Evolutionary conservation across 441 rosid genomes (phyloP).

Genomic region (Viola pubescens): DNA sequence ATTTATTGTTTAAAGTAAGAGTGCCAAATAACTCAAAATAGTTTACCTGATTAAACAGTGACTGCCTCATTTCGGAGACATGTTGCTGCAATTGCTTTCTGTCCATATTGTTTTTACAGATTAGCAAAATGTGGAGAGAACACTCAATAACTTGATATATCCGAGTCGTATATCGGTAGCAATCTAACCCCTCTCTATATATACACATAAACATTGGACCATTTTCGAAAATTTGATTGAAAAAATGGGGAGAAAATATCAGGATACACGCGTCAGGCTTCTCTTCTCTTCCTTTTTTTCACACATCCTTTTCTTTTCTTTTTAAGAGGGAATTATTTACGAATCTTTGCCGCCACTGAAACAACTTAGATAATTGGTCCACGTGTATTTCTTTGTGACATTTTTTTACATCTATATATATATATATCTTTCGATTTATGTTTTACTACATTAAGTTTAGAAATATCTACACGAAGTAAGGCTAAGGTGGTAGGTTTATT

Average conservation of each 20-base stretch:
- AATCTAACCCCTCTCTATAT: not conserved
- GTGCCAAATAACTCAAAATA: not conserved
- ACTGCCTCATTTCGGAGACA: slow-evolving; percentile 33
- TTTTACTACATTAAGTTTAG: not conserved
- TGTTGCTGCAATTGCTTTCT: slow-evolving; percentile 34
- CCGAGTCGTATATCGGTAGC: not conserved
- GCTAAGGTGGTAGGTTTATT: not conserved
- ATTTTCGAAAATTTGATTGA: not conserved
- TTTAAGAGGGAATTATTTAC: not conserved
- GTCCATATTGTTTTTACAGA: slow-evolving; percentile 23
- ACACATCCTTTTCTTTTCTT: too few species aligned
- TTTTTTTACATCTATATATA: not conserved
- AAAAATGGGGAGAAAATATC: not conserved
- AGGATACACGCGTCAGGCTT: slow-evolving; percentile 1
- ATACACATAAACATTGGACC: not conserved
- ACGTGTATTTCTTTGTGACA: not conserved
- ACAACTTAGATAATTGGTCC: not conserved
- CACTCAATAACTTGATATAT: not conserved
- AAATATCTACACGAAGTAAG: not conserved
- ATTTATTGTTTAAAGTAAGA: not conserved
- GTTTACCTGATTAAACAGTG: slow-evolving; percentile 57
- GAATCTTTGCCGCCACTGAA: not conserved
- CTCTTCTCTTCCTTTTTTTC: too few species aligned
- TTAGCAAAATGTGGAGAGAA: not conserved
- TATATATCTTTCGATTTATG: not conserved